Evolutionary conservation across 2,329 filamentous ascomycete species (phyloP), one percentile per base, ranked within the genome.

Genomic region (Aspergillus sp.): DNA sequence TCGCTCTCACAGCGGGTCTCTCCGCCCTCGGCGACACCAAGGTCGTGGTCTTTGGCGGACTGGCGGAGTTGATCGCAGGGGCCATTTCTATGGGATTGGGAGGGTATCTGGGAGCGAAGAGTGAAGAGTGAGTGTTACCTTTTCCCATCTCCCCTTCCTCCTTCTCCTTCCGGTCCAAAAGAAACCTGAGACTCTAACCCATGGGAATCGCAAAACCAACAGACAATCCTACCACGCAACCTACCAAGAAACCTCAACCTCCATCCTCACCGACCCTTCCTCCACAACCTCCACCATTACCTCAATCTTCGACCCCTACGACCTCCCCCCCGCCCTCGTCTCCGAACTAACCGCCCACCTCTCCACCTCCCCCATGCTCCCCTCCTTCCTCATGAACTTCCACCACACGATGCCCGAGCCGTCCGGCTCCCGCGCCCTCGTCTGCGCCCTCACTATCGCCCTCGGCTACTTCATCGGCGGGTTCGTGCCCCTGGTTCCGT

Each of bases 71-170:
- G 52, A 89, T 90, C 70, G 87, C 88, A 0, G 90, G 90, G 18
- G 86, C 87, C 65, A 91, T 92, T 65, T 89, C 85, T 56, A 92
- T 92, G 90, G 90, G 90, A 1, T 79, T 92, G 6, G 89, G 90
- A 24, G 89, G 87, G 6, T 92, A 90, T 71, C 80, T 92, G 1
- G 89, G 88, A 9, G 87, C 87, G 9, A 74, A 77, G 63, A 78
- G 74, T 24, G 77, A 78, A 68, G 72, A 74, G 73, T 77, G 62
- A 65, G 70, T 65, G 26, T 6, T 29, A 29, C n/a, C 32, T 12
- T 36, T 36, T 16, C 6, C 32, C 6, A 36, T 5, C 10, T 6
- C n/a, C 22, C n/a, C n/a, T 16, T 12, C 11, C n/a, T 31, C n/a
- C n/a, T 16, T 12, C 22, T 4, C 22, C 22, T 4, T 22, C 22